Percentiles rank a stretch among this genome's conserved stretches.
Evolutionary conservation across 495 filamentous ascomycete species (phyloP).

Genomic region (Penicillium herquei): DNA sequence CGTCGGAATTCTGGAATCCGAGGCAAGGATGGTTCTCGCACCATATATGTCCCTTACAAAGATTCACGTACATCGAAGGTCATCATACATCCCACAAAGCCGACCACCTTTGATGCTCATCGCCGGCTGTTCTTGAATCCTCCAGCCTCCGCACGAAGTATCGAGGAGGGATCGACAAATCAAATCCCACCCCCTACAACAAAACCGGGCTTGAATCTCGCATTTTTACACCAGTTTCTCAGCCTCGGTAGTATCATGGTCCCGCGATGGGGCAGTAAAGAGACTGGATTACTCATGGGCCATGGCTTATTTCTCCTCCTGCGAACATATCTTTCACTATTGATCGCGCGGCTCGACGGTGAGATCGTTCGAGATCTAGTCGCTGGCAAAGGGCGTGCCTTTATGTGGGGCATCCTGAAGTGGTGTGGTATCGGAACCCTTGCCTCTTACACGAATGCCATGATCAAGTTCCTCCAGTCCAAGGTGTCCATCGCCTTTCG

Average conservation of each 20-base stretch:
- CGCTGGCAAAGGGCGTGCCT: constrained; percentile 83
- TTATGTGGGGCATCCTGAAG: constrained; percentile 86
- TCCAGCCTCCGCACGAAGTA: constrained; percentile 69
- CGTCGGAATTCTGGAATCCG: constrained; percentile 89
- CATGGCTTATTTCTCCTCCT: constrained; percentile 70
- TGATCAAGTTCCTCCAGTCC: constrained; percentile 97
- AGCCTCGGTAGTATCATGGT: constrained; percentile 97
- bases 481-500: constrained; percentile 99
- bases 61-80: constrained; percentile 80
- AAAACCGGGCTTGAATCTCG: constrained; percentile 90
- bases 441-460: constrained; percentile 89
- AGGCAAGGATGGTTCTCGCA: constrained; percentile 90
- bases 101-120: constrained; percentile 94
- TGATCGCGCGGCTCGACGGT: constrained; percentile 91
- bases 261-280: constrained; percentile 90
- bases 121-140: constrained; percentile 90
- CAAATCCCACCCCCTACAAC: constrained; percentile 82
- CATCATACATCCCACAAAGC: constrained; percentile 87
- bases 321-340: constrained; percentile 88
- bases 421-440: constrained; percentile 72
- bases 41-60: constrained; percentile 92
- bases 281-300: constrained; percentile 82
- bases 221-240: constrained; percentile 97
- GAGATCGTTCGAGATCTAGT: constrained; percentile 96
- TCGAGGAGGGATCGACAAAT: constrained; percentile 59